These are phyloP conservation scores for Lactarius evosmus DNA, from an alignment of 768 basidiomycete genomes.

Conservation along the genomic window DNA sequence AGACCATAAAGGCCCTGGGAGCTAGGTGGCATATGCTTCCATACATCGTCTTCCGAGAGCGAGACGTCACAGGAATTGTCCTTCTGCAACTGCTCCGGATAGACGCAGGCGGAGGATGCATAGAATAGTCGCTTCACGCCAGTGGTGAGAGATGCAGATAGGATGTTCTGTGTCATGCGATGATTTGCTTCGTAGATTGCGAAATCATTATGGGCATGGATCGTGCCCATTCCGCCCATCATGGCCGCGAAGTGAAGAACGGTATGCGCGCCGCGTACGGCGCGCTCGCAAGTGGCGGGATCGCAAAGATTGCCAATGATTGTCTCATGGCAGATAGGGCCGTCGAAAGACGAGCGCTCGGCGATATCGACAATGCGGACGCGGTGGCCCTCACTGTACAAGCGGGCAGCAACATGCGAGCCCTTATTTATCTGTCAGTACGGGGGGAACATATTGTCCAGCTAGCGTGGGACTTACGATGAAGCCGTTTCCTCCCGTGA, in stretches of 20 bases:
- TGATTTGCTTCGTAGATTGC: constrained; percentile 50
- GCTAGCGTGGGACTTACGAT: constrained; percentile 39
- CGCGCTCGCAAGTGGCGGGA: constrained; percentile 37
- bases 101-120: constrained; percentile 60
- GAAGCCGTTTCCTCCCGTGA: constrained; percentile 54
- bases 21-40: constrained; percentile 37
- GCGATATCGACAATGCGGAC: constrained; percentile 47
- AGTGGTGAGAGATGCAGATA: constrained; percentile 39
- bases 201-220: constrained; percentile 49
- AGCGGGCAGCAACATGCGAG: constrained; percentile 45
- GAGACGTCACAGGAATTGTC: constrained; percentile 38
- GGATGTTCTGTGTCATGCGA: constrained; percentile 47
- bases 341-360: constrained; percentile 29
- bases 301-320: constrained; percentile 49
- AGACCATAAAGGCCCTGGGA: constrained; percentile 59
- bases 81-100: constrained; percentile 45
- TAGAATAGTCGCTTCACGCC: constrained; percentile 48
- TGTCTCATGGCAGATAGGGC: constrained; percentile 36
- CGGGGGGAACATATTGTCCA: not conserved
- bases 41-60: constrained; percentile 48
- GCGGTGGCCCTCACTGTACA: constrained; percentile 34
- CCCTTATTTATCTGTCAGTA: constrained; percentile 40
- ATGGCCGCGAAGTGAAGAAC: constrained; percentile 59
- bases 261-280: constrained; percentile 40
- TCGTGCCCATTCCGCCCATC: constrained; percentile 66